Base-by-base conservation (phyloP, 257 asterid genomes). In the Ajuga chamaepitys region DNA sequence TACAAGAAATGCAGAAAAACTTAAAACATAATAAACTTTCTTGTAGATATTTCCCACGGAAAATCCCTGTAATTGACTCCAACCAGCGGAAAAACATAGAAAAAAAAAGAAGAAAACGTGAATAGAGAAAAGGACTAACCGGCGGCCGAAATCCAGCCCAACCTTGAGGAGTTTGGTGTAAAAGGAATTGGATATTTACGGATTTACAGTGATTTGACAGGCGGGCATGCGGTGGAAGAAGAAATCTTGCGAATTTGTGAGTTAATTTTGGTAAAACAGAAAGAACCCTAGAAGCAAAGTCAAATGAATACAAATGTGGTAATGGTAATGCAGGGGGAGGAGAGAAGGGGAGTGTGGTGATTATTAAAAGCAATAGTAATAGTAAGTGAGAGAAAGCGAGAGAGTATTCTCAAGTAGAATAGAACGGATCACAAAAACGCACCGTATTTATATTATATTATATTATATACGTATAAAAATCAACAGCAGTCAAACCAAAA, bases 401-500 rank as follows among this genome's bases (percentile, higher is more conserved):
- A 16, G 57, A 8, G 67, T 4, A 25, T 17, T 12, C 3, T 38
- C 7, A 21, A 46, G 71, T 32, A 61, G 81, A 78, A 71, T 18
- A 46, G 26, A 63, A 44, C 21, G 7, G 20, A 16, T 7, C 24
- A 64, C 3, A 44, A 20, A 67, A 41, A 67, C 14, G 17, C 9
- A 25, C 7, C 21, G 1, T 38, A 53, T 41, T 17, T 32, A 8
- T 12, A 42, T 32, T 12, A 38, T 9, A 20, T 48, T 10, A 20
- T 14, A 48, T 42, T 7, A 60, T 59, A 58, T 14, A 74, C 70
- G 71, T n/a, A n/a, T n/a, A n/a, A n/a, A n/a, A n/a, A n/a, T n/a
- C 20, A 68, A 81, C 85, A 75, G 6, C 78, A 80, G 92, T 88
- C 95, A 88, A 88, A 86, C 85, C 78, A 74, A 75, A 66, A 59